Evolutionary conservation across 345 rosid genomes (phyloP).

Genomic region (Aquilaria sinensis): DNA sequence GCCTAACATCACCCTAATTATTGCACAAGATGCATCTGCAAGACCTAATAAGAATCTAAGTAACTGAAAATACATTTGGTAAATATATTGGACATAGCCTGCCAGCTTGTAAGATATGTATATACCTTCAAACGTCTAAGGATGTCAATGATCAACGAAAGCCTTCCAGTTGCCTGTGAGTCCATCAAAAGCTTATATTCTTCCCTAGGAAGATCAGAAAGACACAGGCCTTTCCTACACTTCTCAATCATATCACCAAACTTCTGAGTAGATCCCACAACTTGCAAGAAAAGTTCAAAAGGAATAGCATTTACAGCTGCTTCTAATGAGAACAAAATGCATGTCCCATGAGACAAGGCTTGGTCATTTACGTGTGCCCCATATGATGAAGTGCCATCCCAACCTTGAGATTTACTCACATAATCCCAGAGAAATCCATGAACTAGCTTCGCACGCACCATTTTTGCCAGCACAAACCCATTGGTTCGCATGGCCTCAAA

Average conservation of each 20-base stretch:
- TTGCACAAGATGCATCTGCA: too few species aligned
- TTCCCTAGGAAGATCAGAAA: slow-evolving; percentile 62
- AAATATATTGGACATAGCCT: too few species aligned
- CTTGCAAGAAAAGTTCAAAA: slow-evolving; percentile 77
- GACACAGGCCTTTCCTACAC: slow-evolving; percentile 64
- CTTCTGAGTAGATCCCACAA: slow-evolving; percentile 67
- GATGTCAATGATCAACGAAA: slow-evolving; percentile 71
- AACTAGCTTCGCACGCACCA: slow-evolving; percentile 83
- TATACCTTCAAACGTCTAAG: slow-evolving; percentile 81
- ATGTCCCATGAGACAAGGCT: slow-evolving; percentile 29
- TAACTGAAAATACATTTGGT: too few species aligned
- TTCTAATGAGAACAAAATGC: slow-evolving; percentile 61
- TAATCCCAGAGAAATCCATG: slow-evolving; percentile 82
- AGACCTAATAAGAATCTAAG: too few species aligned
- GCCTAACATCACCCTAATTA: too few species aligned
- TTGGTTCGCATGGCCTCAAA: slow-evolving; percentile 85
- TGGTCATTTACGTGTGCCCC: slow-evolving; percentile 20
- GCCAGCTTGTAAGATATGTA: too few species aligned
- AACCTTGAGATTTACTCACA: slow-evolving; percentile 42
- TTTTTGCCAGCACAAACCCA: slow-evolving; percentile 91
- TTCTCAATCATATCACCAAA: slow-evolving; percentile 69
- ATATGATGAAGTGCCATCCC: slow-evolving; percentile 42
- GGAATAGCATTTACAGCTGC: slow-evolving; percentile 78
- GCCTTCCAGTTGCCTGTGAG: slow-evolving; percentile 76
- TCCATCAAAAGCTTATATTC: slow-evolving; percentile 76